Evolutionary conservation across 768 basidiomycete genomes (phyloP), one percentile per base, ranked within the genome.

Genomic region (Mycena alexandri): DNA sequence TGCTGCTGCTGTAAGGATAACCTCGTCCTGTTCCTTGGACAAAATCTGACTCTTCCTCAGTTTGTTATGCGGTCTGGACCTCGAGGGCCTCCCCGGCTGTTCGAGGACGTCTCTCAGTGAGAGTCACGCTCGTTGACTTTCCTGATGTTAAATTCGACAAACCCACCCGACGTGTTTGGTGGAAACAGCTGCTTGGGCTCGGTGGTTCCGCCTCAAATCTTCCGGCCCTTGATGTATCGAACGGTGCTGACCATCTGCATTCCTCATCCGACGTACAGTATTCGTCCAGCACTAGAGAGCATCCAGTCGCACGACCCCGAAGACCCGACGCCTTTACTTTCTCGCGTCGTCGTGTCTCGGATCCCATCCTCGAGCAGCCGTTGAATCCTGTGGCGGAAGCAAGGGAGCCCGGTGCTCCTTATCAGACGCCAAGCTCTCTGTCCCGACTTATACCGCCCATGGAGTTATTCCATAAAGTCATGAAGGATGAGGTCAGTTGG

Each of bases 401-500:
- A 61, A 51, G 24, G 29, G 50, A 48, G 41, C 56, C 53, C 33
- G 59, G 52, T 24, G 58, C 69, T 60, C 70, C 61, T 51, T 70
- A 72, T 36, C 69, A 44, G 51, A 46, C 50, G 29, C 75, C 75
- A 51, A 77, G 77, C 14, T 70, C 74, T 8, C 75, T 76, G 42
- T 81, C 81, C 14, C 81, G 83, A 65, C 79, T 86, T 51, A 79
- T 89, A 43, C 85, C 87, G 12, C 80, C 83, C 14, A 84, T 88
- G 80, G 82, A 82, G 61, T 77, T 87, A 29, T 86, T 90, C 65
- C 84, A 81, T 33, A 75, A 83, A 72, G 88, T 88, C 36, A 83
- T 91, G 78, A 85, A 82, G 69, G 85, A 91, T 73, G 90, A 91
- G 83, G 89, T 89, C 71, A n/a, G 81, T 72, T 24, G 22, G 22